Percentiles rank a stretch among this genome's conserved stretches.
phyloP scores from a whole-genome alignment of 371 early-diverging fungal genomes.

The Circinella umbellata region DNA sequence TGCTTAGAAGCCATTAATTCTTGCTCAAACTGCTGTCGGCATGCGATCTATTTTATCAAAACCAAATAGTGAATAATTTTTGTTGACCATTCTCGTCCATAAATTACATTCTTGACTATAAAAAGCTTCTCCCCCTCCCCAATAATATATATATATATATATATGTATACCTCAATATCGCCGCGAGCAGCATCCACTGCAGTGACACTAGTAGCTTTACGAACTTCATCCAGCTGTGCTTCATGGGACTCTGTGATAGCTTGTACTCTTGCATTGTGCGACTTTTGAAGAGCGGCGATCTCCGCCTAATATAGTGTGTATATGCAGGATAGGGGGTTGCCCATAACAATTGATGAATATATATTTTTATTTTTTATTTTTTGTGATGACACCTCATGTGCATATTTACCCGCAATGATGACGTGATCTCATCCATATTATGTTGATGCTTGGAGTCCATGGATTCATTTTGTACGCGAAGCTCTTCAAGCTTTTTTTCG shows the following conservation, averaged over 20 bases:
- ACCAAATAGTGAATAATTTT: too few species aligned
- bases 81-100: too few species aligned
- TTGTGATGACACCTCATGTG: too few species aligned
- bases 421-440: slow-evolving; percentile 16
- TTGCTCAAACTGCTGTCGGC: slow-evolving; percentile 18
- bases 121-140: too few species aligned
- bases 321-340: background rate
- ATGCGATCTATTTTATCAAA: slow-evolving; percentile 8
- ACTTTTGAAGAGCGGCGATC: slow-evolving; percentile 21
- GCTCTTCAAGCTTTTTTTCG: slow-evolving; percentile 9
- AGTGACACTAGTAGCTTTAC: slow-evolving; percentile 16
- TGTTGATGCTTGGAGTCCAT: slow-evolving; percentile 13
- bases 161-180: slow-evolving; percentile 15
- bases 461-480: slow-evolving; percentile 4
- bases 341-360: background rate
- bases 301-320: slow-evolving; percentile 18
- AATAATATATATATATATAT: background rate
- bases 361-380: background rate
- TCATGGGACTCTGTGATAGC: slow-evolving; percentile 17
- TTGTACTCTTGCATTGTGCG: slow-evolving; percentile 20
- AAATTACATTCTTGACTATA: too few species aligned
- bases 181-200: slow-evolving; percentile 20
- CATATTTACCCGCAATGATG: slow-evolving; percentile 15
- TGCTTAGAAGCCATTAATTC: slow-evolving; percentile 11
- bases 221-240: slow-evolving; percentile 18